A percentile compares a stretch with the other conserved stretches of the same genome.
Conservation (phyloP, 2,329 filamentous ascomycete genomes). For the Trichoderma sp. region DNA sequence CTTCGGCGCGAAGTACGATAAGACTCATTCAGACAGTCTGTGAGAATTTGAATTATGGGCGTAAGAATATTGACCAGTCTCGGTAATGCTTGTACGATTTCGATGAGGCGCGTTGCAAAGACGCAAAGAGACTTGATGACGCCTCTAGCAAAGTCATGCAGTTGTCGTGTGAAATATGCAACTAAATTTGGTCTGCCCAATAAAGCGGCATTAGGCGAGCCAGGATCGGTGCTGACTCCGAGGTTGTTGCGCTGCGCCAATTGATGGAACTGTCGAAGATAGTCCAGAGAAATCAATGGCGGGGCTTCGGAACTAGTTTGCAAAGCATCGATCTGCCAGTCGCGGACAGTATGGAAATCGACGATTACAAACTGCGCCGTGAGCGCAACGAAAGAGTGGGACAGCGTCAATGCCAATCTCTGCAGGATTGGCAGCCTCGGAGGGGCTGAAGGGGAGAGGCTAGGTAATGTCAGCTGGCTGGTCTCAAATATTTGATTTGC, state of each 20-base stretch:
- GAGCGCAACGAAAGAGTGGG: constrained; percentile 46
- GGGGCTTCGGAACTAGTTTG: constrained; percentile 23
- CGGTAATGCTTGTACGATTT: constrained; percentile 45
- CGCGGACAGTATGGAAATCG: constrained; percentile 37
- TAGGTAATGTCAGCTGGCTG: constrained; percentile 15
- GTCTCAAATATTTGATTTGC: no score
- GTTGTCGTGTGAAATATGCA: constrained; percentile 42
- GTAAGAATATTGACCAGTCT: constrained; percentile 46
- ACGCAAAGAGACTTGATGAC: constrained; percentile 43
- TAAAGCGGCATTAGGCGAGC: constrained; percentile 17
- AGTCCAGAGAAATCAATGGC: constrained; percentile 35
- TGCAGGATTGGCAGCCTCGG: constrained; percentile 30
- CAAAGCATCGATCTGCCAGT: constrained; percentile 16
- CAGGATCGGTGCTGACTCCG: constrained; percentile 20
- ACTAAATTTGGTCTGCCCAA: constrained; percentile 25
- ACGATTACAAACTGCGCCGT: constrained; percentile 52
- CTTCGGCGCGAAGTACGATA: constrained; percentile 26
- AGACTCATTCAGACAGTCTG: constrained; percentile 35
- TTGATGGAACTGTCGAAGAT: constrained; percentile 45
- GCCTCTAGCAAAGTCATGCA: constrained; percentile 43
- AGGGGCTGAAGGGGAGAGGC: constrained; percentile 29
- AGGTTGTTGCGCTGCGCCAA: constrained; percentile 26
- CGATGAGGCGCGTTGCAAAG: constrained; percentile 42
- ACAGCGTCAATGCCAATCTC: constrained; percentile 36
- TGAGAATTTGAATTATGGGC: constrained; percentile 37